Evolutionary conservation across 768 basidiomycete species (phyloP).

Genomic region (Tephrocybe sp.): DNA sequence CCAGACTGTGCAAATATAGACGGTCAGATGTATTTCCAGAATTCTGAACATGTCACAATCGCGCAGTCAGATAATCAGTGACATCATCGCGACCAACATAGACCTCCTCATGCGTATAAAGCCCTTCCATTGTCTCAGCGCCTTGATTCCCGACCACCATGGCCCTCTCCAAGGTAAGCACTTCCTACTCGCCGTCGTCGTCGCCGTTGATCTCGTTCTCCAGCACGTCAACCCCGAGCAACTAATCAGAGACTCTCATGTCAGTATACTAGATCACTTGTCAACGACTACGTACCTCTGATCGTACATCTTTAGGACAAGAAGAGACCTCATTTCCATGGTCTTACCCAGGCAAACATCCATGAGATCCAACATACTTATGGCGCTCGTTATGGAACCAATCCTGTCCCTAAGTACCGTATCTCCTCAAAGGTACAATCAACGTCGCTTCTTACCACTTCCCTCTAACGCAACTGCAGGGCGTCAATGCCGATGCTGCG

Average conservation of each 20-base stretch:
- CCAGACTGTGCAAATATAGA: too few species aligned
- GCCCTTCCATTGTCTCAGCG: too few species aligned
- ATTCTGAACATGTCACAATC: neutral
- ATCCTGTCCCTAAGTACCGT: constrained; percentile 68
- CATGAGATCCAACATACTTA: constrained; percentile 44
- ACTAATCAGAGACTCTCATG: constrained; percentile 60
- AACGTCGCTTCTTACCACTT: neutral
- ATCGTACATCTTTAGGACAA: constrained; percentile 40
- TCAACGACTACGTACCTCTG: neutral
- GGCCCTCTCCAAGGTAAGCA: constrained; percentile 59
- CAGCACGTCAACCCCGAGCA: constrained; percentile 71
- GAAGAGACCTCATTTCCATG: constrained; percentile 34
- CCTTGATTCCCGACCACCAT: constrained; percentile 31
- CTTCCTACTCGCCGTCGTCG: neutral
- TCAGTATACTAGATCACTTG: too few species aligned
- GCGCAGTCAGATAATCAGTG: neutral
- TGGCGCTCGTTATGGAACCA: constrained; percentile 65
- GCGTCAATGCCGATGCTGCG: constrained; percentile 54
- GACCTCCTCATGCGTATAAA: neutral
- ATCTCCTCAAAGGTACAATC: constrained; percentile 51
- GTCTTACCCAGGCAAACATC: constrained; percentile 33
- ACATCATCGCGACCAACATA: constrained; percentile 12
- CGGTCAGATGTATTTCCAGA: neutral
- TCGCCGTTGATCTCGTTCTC: constrained; percentile 4
- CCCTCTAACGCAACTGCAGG: constrained; percentile 36